These are phyloP conservation scores for Herpetomonas samuelpessoai DNA, from an alignment of 208 protist genomes.

Conservation along the genomic window DNA sequence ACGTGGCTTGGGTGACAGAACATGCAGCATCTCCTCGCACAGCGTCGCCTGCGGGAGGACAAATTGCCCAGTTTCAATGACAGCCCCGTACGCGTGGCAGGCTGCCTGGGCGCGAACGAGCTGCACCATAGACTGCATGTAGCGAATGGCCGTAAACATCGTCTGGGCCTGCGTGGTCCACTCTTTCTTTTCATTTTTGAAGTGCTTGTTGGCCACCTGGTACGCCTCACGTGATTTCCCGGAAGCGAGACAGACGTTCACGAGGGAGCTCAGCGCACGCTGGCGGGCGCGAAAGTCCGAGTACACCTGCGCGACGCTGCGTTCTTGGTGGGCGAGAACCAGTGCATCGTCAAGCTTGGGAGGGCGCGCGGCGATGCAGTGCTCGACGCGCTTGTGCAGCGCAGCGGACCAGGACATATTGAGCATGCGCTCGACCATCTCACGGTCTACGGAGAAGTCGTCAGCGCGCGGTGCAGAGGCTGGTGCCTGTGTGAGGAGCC, in stretches of 20 bases:
- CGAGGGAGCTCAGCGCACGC: constrained; percentile 60
- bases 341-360: constrained; percentile 52
- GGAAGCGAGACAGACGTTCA: constrained; percentile 46
- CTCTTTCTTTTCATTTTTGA: constrained; percentile 66
- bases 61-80: constrained; percentile 78
- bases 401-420: constrained; percentile 65
- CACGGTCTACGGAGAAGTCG: constrained; percentile 12
- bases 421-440: constrained; percentile 48
- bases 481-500: not conserved
- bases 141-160: constrained; percentile 57
- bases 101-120: constrained; percentile 66
- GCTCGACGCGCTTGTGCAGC: constrained; percentile 72
- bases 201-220: constrained; percentile 51
- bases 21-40: constrained; percentile 73
- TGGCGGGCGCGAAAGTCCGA: constrained; percentile 57
- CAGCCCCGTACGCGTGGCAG: constrained; percentile 46
- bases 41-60: constrained; percentile 67
- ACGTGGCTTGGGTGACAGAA: constrained; percentile 39
- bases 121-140: constrained; percentile 80
- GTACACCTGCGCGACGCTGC: constrained; percentile 36
- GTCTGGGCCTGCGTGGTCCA: constrained; percentile 53
- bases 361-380: constrained; percentile 53
- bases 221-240: constrained; percentile 66
- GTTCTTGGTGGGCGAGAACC: constrained; percentile 41
- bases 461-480: not conserved